These are phyloP conservation scores for Chytriomyces sp. DNA, from an alignment of 192 early-diverging fungal genomes.

Conservation along the genomic window DNA sequence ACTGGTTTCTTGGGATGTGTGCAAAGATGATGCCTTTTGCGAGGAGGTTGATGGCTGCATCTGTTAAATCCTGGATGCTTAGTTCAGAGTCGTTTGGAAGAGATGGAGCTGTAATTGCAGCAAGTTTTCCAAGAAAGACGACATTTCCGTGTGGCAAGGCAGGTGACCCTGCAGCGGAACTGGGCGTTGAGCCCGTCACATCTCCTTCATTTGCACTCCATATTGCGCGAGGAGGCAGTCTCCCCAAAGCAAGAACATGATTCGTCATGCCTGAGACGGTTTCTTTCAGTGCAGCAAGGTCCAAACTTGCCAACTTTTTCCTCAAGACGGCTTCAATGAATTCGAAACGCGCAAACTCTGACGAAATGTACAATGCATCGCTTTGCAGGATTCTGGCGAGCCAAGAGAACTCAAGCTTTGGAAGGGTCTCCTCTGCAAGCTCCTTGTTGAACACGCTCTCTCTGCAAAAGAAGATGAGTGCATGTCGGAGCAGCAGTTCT, in stretches of 20 bases:
- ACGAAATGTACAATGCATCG: slow-evolving; percentile 46
- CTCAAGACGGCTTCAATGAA: slow-evolving; percentile 40
- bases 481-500: slow-evolving; percentile 41
- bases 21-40: slow-evolving; percentile 35
- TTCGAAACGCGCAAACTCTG: slow-evolving; percentile 42
- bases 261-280: slow-evolving; percentile 19
- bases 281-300: slow-evolving; percentile 14
- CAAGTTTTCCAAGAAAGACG: slow-evolving; percentile 16
- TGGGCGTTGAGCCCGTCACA: background rate
- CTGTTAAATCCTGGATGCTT: background rate
- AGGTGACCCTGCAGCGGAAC: background rate
- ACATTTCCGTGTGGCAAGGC: background rate
- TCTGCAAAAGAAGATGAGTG: slow-evolving; percentile 47
- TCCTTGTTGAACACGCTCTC: slow-evolving; percentile 37
- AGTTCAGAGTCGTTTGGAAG: slow-evolving; percentile 7
- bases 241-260: slow-evolving; percentile 25
- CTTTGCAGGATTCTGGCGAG: slow-evolving; percentile 44
- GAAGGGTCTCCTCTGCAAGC: slow-evolving; percentile 17
- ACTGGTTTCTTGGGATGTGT: slow-evolving; percentile 25
- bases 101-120: background rate
- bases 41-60: slow-evolving; percentile 29
- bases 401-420: slow-evolving; percentile 40
- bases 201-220: background rate
- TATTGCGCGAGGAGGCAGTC: slow-evolving; percentile 2
- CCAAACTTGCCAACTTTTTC: slow-evolving; percentile 1